Percentiles rank a stretch among this genome's conserved stretches.
These are phyloP conservation scores for Aspergillus homomorphus DNA, from an alignment of 495 filamentous ascomycete genomes.

Conservation along the genomic window DNA sequence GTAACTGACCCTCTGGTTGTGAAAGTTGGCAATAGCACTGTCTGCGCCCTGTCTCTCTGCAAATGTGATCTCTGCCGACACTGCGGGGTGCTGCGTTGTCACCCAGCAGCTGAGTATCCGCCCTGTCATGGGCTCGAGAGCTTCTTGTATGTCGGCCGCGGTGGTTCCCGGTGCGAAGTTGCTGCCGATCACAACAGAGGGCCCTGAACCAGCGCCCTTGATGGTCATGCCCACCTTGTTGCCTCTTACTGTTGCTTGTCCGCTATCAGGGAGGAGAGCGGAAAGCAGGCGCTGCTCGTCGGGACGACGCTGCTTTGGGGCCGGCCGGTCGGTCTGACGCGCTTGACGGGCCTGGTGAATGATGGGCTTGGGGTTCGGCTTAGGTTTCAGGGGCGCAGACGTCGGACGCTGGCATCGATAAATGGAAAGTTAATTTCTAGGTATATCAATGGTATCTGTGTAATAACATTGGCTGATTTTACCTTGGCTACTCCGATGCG, in stretches of 20 bases:
- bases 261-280: slow-evolving; percentile 30
- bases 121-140: slow-evolving; percentile 70
- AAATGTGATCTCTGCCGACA: slow-evolving; percentile 85
- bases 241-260: slow-evolving; percentile 28
- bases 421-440: background rate
- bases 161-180: slow-evolving; percentile 95
- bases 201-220: slow-evolving; percentile 67
- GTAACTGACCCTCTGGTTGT: slow-evolving; percentile 72
- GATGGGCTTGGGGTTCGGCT: slow-evolving; percentile 24
- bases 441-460: background rate
- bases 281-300: slow-evolving; percentile 38
- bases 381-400: slow-evolving; percentile 38
- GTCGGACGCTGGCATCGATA: slow-evolving; percentile 37
- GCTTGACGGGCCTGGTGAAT: slow-evolving; percentile 20
- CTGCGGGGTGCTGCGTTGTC: slow-evolving; percentile 64
- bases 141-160: slow-evolving; percentile 88
- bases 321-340: slow-evolving; percentile 26
- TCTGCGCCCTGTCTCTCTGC: slow-evolving; percentile 74
- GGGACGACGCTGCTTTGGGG: slow-evolving; percentile 33
- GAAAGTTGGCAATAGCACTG: slow-evolving; percentile 75
- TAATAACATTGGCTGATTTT: slow-evolving; percentile 8
- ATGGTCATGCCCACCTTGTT: slow-evolving; percentile 63
- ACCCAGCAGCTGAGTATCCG: slow-evolving; percentile 70
- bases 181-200: slow-evolving; percentile 76
- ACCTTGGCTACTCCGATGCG: slow-evolving; percentile 75